Conservation (phyloP, 305 asterid genomes). For the Fraxinus latifolia region DNA sequence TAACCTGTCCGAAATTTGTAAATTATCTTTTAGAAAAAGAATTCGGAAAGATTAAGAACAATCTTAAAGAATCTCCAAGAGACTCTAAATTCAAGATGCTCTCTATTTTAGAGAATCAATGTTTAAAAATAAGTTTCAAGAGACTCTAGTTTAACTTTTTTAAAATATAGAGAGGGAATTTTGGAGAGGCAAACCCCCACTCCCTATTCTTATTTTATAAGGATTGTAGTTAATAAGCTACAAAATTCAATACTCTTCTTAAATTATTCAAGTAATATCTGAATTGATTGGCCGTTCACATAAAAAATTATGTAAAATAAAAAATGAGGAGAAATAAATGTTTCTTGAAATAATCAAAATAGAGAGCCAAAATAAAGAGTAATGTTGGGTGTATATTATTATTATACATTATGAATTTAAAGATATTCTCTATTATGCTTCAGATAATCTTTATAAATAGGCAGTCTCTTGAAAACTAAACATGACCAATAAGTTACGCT, state of each 20-base stretch:
- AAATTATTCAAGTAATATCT: neutral
- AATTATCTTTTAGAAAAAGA: neutral
- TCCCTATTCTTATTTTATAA: neutral
- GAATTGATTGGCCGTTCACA: neutral
- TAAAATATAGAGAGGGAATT: neutral
- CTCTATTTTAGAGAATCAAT: neutral
- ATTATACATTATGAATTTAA: neutral
- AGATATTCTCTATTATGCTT: neutral
- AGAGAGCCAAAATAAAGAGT: neutral
- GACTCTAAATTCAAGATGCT: neutral
- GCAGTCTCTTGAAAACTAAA: neutral
- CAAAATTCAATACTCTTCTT: neutral
- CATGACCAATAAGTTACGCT: no score
- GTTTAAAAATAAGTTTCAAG: neutral
- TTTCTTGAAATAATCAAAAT: neutral
- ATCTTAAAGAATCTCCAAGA: neutral
- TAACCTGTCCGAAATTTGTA: neutral
- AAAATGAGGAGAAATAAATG: neutral
- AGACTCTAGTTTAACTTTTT: neutral
- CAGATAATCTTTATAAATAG: neutral
- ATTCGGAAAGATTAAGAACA: neutral
- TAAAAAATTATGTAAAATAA: neutral
- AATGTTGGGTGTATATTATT: neutral
- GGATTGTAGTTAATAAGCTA: neutral
- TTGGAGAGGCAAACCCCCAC: neutral